phyloP scores from a whole-genome alignment of 306 rosid genomes.

The Cucumis sativus region Cucumber_9930_V3 NC_026656.2:2534501-2535000 shows the following conservation, averaged over 20 bases:
- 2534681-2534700: constrained; percentile 57
- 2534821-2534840: not conserved
- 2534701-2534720: constrained; percentile 37
- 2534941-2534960: not conserved
- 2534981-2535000: not conserved
- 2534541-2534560: constrained; percentile 38
- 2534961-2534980: not conserved
- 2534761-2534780: not conserved
- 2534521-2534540: constrained; percentile 27
- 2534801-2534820: not conserved
- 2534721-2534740: not conserved
- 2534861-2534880: not conserved
- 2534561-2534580: constrained; percentile 22
- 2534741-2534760: not conserved
- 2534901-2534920: not conserved
- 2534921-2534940: not conserved
- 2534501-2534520: constrained; percentile 27
- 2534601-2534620: constrained; percentile 36
- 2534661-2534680: constrained; percentile 37
- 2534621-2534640: constrained; percentile 22
- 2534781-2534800: not conserved
- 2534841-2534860: not conserved
- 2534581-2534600: constrained; percentile 19
- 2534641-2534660: constrained; percentile 20
- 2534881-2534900: not conserved